phyloP scores from a whole-genome alignment of 495 filamentous ascomycete species.

The Aspergillus steynii region DNA sequence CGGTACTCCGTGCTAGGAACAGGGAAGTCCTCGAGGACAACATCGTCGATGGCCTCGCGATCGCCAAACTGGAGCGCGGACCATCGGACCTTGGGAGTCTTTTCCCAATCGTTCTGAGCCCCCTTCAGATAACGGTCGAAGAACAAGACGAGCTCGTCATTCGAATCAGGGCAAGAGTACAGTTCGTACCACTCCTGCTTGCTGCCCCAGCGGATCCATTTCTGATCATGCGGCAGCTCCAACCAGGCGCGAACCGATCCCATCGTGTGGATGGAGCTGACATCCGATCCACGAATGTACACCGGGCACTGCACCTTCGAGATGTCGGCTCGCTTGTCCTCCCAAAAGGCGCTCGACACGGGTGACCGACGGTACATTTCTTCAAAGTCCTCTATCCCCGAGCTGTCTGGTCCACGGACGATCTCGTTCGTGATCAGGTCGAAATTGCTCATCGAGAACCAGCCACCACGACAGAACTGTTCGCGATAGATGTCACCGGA shows the following conservation, averaged over 20 bases:
- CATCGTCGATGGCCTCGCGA: constrained; percentile 22
- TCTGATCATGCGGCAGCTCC: constrained; percentile 26
- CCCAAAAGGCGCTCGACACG: constrained; percentile 26
- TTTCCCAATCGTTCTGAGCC: constrained; percentile 42
- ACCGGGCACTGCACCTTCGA: constrained; percentile 25
- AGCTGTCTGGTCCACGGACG: constrained; percentile 23
- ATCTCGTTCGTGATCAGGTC: constrained; percentile 33
- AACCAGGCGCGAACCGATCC: constrained; percentile 38
- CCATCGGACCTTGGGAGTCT: constrained; percentile 38
- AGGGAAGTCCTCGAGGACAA: constrained; percentile 34
- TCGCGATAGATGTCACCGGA: constrained; percentile 47
- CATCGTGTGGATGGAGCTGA: constrained; percentile 35
- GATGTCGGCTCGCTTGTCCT: constrained; percentile 29
- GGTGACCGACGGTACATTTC: constrained; percentile 31
- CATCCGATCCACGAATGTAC: constrained; percentile 31
- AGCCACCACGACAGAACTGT: constrained; percentile 35
- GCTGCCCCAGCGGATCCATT: constrained; percentile 33
- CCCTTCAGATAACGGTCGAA: constrained; percentile 43
- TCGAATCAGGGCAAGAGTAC: constrained; percentile 23
- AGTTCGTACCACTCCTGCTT: constrained; percentile 47
- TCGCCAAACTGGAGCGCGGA: constrained; percentile 29
- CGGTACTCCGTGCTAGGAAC: constrained; percentile 32
- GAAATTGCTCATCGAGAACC: constrained; percentile 29
- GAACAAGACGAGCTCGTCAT: constrained; percentile 32
- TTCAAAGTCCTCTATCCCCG: constrained; percentile 32